A percentile compares a stretch with the other conserved stretches of the same genome.
These are phyloP conservation scores for Purshia tridentata DNA, from an alignment of 306 rosid species.

Conservation along the genomic window DNA sequence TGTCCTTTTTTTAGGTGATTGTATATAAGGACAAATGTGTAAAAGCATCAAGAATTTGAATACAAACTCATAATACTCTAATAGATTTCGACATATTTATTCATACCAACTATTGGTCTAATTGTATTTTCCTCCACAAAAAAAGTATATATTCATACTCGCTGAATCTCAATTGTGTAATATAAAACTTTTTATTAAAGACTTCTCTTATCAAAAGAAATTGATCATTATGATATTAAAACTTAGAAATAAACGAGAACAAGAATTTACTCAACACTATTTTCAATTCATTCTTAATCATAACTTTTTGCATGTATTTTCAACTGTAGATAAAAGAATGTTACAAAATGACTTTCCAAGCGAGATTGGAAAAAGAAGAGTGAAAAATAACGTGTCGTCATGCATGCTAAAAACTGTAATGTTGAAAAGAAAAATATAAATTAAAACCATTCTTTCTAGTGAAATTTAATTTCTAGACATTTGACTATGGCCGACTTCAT, in stretches of 20 bases:
- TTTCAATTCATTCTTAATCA: background rate
- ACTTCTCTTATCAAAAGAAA: too few species aligned
- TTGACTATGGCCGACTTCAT: background rate
- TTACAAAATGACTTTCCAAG: background rate
- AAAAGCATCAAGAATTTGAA: too few species aligned
- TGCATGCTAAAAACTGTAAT: background rate
- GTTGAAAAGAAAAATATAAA: background rate
- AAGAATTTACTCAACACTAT: background rate
- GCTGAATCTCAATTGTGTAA: too few species aligned
- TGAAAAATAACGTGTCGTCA: background rate
- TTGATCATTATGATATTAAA: too few species aligned
- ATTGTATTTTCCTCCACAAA: too few species aligned
- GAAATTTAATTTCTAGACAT: background rate
- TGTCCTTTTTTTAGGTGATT: too few species aligned
- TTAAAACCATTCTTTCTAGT: constrained; percentile 1
- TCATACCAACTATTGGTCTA: too few species aligned
- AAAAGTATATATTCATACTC: too few species aligned
- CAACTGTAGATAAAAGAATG: background rate
- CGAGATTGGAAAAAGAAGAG: background rate
- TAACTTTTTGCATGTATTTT: background rate
- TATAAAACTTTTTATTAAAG: too few species aligned
- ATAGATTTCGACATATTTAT: too few species aligned
- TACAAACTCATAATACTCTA: too few species aligned
- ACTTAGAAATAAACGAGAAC: background rate
- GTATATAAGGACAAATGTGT: too few species aligned